These are phyloP conservation scores for Fusarium caatingaense DNA, from an alignment of 2,329 filamentous ascomycete genomes.

Conservation along the genomic window DNA sequence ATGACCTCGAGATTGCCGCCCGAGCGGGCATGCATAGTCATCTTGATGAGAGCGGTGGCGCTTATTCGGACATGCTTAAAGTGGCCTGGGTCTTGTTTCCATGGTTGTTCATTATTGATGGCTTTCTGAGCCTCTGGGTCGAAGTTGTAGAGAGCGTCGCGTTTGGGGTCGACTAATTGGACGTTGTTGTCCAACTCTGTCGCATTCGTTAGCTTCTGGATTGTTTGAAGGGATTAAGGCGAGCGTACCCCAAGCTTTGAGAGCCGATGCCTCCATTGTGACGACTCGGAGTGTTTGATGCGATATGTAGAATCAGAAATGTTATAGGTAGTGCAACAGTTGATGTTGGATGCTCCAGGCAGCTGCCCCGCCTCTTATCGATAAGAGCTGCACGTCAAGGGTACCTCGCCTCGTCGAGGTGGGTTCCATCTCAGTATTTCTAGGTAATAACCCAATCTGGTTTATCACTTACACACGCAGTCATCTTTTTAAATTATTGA, in stretches of 20 bases:
- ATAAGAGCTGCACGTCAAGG: conserved; percentile 39
- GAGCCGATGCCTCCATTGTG: conserved; percentile 48
- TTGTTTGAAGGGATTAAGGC: neutral
- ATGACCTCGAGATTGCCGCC: conserved; percentile 94
- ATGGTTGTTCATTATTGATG: conserved; percentile 74
- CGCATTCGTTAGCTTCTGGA: conserved; percentile 22
- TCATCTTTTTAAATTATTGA: neutral
- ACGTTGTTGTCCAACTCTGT: conserved; percentile 89
- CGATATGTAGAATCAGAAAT: conserved; percentile 14
- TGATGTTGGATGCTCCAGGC: conserved; percentile 30
- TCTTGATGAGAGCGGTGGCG: conserved; percentile 93
- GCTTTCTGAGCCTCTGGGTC: conserved; percentile 74
- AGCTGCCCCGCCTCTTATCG: conserved; percentile 47
- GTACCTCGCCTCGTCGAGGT: neutral
- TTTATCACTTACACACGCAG: neutral
- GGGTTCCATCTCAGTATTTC: neutral
- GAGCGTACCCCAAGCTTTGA: conserved; percentile 48
- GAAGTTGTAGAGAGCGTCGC: conserved; percentile 93
- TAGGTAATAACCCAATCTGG: neutral
- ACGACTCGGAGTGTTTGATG: conserved; percentile 23
- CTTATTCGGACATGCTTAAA: conserved; percentile 96
- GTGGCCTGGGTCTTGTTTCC: conserved; percentile 82
- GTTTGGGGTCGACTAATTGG: conserved; percentile 83
- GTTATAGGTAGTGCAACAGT: conserved; percentile 28
- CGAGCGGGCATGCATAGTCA: conserved; percentile 99